Percentiles rank a stretch among this genome's conserved stretches.
phyloP scores from a whole-genome alignment of 345 rosid genomes.

The Barbarea vulgaris region DNA sequence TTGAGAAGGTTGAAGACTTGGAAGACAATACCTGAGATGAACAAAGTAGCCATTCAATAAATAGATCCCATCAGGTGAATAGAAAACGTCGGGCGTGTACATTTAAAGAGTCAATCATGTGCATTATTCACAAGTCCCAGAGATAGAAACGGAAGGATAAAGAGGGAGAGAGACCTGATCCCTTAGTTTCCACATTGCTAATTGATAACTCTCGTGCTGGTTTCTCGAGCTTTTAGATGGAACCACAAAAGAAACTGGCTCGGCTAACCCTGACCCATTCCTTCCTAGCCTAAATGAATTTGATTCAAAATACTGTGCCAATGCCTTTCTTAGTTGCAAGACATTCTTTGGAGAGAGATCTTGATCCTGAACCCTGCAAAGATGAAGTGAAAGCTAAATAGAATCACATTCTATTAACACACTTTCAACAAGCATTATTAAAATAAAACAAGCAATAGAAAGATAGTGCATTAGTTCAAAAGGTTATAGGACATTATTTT shows the following conservation, averaged over 20 bases:
- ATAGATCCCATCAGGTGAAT: neutral
- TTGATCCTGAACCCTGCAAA: slow-evolving; percentile 62
- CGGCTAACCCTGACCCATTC: slow-evolving; percentile 39
- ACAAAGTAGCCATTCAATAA: neutral
- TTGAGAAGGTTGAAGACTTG: slow-evolving; percentile 53
- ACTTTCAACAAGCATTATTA: neutral
- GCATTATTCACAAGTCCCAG: neutral
- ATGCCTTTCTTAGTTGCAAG: slow-evolving; percentile 49
- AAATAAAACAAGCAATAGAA: neutral
- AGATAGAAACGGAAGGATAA: neutral
- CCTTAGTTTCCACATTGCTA: slow-evolving; percentile 56
- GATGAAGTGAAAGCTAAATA: neutral
- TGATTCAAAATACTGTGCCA: slow-evolving; percentile 50
- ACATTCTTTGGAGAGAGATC: slow-evolving; percentile 45
- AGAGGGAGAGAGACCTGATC: slow-evolving; percentile 56
- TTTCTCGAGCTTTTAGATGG: slow-evolving; percentile 54
- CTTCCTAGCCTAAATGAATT: slow-evolving; percentile 57
- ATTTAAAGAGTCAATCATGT: neutral
- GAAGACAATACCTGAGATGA: slow-evolving; percentile 63
- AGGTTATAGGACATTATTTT: neutral
- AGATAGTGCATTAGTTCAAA: neutral
- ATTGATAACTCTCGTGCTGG: slow-evolving; percentile 55
- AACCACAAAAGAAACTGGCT: slow-evolving; percentile 49
- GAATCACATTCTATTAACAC: neutral
- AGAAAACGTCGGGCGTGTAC: neutral